Evolutionary conservation across 139 green algal genomes (phyloP), one percentile per base, ranked within the genome.

Genomic region (Medakamo hakoo): DNA sequence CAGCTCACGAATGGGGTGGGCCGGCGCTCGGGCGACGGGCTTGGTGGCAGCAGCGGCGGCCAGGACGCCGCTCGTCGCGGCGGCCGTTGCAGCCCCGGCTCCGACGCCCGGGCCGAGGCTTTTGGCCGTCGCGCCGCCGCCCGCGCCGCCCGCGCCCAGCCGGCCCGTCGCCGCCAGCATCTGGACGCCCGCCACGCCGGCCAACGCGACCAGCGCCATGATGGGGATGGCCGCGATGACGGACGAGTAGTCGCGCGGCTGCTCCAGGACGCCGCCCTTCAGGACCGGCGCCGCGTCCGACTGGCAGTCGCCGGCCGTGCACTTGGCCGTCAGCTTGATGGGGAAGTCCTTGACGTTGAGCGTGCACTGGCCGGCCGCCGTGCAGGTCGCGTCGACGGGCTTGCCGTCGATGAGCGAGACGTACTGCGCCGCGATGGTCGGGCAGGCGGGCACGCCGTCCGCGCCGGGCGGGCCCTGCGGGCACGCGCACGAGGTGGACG

Each of bases 331-430:
- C 19, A 80, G 63, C 1, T 49, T 62, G 30, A 75, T 30, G 30
- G 77, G 64, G 25, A 76, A 76, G 57, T 71, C 63, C 59, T 80
- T 40, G 48, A 80, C 75, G 59, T 75, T 57, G 30, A 80, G 69
- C 4, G 40, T 69, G 67, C 74, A 80, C 1, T 62, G 30, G 20
- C 63, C 60, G 0, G 56, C 58, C 3, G n/a, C 25, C 20, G 62
- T 56, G 64, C 74, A 80, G 48, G 64, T 49, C 16, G 74, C 59
- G 3, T 30, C 26, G 20, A 32, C 30, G 24, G 63, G 62, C 40
- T 75, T 66, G 48, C 57, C 60, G 18, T 68, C 16, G 52, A 78
- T 68, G 31, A n/a, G 26, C 24, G 29, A n/a, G 23, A 80, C 27
- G 23, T 49, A 59, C 49, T 25, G 1, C 16, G 25, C 25, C 1